A percentile compares a stretch with the other conserved stretches of the same genome.
Conservation (phyloP, 495 filamentous ascomycete species). For the Penicillium macrosclerotiorum region DNA sequence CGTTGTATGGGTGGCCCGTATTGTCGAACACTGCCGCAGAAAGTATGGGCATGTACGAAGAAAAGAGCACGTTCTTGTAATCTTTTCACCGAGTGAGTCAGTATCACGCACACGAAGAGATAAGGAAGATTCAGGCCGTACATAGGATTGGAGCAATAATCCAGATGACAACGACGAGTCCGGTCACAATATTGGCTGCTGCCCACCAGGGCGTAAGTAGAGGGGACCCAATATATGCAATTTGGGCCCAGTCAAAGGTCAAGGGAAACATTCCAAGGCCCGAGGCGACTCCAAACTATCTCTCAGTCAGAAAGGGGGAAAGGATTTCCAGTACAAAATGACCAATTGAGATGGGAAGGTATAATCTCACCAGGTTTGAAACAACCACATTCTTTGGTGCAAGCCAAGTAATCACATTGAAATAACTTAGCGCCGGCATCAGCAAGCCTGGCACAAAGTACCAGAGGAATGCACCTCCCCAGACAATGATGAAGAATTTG, state of each 20-base stretch:
- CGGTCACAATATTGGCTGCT: slow-evolving; percentile 79
- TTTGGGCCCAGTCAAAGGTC: slow-evolving; percentile 90
- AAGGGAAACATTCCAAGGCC: slow-evolving; percentile 80
- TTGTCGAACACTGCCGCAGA: slow-evolving; percentile 79
- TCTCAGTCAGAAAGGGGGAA: slow-evolving; percentile 8
- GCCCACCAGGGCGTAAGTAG: slow-evolving; percentile 87
- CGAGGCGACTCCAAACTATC: slow-evolving; percentile 72
- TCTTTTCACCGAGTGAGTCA: slow-evolving; percentile 33
- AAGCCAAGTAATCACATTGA: slow-evolving; percentile 86
- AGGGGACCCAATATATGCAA: slow-evolving; percentile 85
- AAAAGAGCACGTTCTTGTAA: slow-evolving; percentile 73
- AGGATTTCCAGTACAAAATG: neutral
- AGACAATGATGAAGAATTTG: slow-evolving; percentile 75
- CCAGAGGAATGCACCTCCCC: slow-evolving; percentile 60
- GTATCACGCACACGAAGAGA: neutral
- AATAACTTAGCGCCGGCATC: slow-evolving; percentile 84
- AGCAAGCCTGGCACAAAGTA: slow-evolving; percentile 84
- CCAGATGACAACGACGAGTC: slow-evolving; percentile 80
- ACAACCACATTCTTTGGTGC: slow-evolving; percentile 71
- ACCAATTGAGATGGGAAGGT: neutral
- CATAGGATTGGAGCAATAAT: slow-evolving; percentile 68
- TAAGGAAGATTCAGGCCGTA: slow-evolving; percentile 6
- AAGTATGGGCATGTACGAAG: slow-evolving; percentile 74
- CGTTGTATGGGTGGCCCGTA: slow-evolving; percentile 73
- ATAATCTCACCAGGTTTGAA: slow-evolving; percentile 22